Percentiles rank a stretch among this genome's conserved stretches.
Evolutionary conservation across 768 basidiomycete genomes (phyloP).

Genomic region (Hericium alpestre): DNA sequence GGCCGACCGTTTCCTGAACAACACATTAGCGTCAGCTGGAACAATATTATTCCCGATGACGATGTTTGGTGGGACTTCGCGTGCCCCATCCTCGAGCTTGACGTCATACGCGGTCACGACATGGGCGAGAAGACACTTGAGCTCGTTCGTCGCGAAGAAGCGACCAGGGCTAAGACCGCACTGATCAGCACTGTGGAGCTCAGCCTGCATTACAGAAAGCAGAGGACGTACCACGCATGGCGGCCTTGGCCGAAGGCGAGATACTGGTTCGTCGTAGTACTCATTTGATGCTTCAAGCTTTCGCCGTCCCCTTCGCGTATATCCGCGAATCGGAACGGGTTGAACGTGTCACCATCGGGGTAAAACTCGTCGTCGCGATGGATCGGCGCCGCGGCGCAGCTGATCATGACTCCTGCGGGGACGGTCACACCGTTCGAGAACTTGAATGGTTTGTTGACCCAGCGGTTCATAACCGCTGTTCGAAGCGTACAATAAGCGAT

Average conservation of each 20-base stretch:
- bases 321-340: constrained; percentile 38
- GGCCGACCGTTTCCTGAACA: neutral
- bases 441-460: constrained; percentile 21
- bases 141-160: constrained; percentile 16
- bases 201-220: neutral
- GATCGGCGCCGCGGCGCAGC: constrained; percentile 9
- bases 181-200: too few relatives aligned
- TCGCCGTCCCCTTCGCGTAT: constrained; percentile 25
- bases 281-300: constrained; percentile 23
- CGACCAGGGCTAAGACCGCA: constrained; percentile 14
- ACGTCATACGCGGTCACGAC: constrained; percentile 16
- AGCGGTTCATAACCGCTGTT: constrained; percentile 19
- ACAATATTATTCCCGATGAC: neutral
- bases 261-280: constrained; percentile 20
- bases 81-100: constrained; percentile 11
- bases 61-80: neutral
- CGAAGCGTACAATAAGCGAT: neutral
- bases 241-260: constrained; percentile 19
- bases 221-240: constrained; percentile 17
- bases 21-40: neutral
- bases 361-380: constrained; percentile 19
- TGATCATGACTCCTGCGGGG: constrained; percentile 16
- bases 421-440: constrained; percentile 25
- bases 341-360: constrained; percentile 20
- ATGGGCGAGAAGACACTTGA: constrained; percentile 18